Evolutionary conservation across 495 filamentous ascomycete species (phyloP).

Genomic region (Baudoinia panamericana): DNA sequence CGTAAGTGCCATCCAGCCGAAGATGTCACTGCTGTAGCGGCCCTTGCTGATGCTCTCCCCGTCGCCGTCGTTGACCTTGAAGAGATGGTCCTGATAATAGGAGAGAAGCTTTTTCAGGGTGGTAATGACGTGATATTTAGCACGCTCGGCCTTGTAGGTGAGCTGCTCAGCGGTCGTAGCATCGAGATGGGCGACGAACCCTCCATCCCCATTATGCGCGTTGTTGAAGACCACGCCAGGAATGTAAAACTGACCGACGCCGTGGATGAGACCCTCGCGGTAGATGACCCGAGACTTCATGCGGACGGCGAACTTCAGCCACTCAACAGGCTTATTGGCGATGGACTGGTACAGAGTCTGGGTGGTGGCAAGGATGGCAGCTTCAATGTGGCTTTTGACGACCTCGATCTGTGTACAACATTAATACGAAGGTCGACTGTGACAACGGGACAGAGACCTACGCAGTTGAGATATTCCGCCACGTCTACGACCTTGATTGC

Average conservation of each 20-base stretch:
- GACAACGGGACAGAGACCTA: not conserved
- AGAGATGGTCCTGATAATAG: conserved; percentile 11
- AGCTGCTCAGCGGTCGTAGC: conserved; percentile 31
- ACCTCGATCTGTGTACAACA: conserved; percentile 15
- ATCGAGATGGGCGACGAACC: conserved; percentile 8
- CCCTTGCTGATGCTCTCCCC: conserved; percentile 10
- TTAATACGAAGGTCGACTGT: not conserved
- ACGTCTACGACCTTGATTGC: conserved; percentile 30
- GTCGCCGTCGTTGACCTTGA: conserved; percentile 5
- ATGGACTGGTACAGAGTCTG: conserved; percentile 33
- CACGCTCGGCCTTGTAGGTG: conserved; percentile 35
- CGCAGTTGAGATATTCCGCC: conserved; percentile 29
- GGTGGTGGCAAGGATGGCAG: conserved; percentile 29
- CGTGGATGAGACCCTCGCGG: conserved; percentile 37
- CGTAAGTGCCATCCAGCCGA: conserved; percentile 25
- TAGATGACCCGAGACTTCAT: conserved; percentile 35
- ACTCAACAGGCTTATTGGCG: conserved; percentile 27
- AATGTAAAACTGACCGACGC: conserved; percentile 36
- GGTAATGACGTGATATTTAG: conserved; percentile 38
- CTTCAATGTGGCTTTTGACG: conserved; percentile 32
- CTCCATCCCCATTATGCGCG: conserved; percentile 6
- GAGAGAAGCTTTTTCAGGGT: conserved; percentile 12
- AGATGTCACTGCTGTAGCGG: conserved; percentile 25
- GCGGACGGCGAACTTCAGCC: conserved; percentile 31
- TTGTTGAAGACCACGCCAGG: too few relatives aligned